These are phyloP conservation scores for Solanum tarijense DNA, from an alignment of 257 asterid genomes.

Conservation along the genomic window DNA sequence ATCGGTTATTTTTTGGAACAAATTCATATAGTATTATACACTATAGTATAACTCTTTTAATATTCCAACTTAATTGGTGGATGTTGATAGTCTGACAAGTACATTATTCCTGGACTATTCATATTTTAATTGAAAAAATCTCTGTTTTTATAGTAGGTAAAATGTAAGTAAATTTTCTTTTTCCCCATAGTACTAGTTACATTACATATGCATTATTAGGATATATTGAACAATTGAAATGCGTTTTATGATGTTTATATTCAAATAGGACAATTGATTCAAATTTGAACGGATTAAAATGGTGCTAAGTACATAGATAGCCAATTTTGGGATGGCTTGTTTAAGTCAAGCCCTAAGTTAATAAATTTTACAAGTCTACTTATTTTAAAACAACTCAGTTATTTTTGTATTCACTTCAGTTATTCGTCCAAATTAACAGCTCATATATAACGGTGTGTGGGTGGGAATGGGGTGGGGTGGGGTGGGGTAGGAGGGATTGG, in stretches of 20 bases:
- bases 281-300: neutral
- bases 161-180: neutral
- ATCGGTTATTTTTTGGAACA: neutral
- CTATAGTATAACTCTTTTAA: neutral
- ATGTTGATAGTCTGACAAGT: neutral
- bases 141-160: neutral
- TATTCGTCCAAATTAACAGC: neutral
- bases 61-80: neutral
- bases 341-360: neutral
- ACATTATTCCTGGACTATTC: neutral
- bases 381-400: neutral
- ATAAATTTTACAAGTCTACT: neutral
- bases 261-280: neutral
- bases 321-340: neutral
- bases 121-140: neutral
- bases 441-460: neutral
- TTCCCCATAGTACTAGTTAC: neutral
- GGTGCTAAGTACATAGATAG: neutral
- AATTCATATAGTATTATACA: neutral
- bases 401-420: neutral
- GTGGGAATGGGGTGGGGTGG: neutral
- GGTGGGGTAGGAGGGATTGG: neutral
- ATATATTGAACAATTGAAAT: neutral
- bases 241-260: neutral
- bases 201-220: neutral